phyloP scores from a whole-genome alignment of 495 filamentous ascomycete species.

The Schizothecium vesticola region DNA sequence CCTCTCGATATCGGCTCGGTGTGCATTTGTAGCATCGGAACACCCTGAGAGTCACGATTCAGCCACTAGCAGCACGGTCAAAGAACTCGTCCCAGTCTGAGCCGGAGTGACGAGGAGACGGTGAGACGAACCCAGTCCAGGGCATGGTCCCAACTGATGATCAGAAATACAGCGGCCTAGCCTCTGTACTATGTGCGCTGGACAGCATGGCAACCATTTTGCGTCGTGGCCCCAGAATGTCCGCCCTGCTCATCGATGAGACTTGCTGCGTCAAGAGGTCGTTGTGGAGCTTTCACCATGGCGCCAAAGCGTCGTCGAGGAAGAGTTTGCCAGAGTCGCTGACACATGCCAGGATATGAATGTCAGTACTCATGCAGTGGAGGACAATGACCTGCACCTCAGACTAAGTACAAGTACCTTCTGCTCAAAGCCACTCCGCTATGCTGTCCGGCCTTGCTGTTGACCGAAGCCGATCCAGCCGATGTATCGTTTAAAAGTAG shows the following conservation, averaged over 20 bases:
- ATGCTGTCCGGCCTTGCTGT: background rate
- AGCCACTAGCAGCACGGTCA: background rate
- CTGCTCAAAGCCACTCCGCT: background rate
- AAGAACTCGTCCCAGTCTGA: background rate
- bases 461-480: background rate
- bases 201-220: background rate
- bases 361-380: background rate
- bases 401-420: background rate
- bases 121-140: background rate
- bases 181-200: background rate
- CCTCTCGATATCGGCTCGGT: background rate
- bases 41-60: slow-evolving; percentile 1
- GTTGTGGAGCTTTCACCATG: background rate
- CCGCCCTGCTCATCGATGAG: background rate
- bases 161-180: background rate
- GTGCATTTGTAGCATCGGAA: background rate
- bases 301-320: background rate
- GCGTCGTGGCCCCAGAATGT: background rate
- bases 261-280: background rate
- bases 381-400: background rate
- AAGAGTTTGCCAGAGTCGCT: background rate
- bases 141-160: background rate
- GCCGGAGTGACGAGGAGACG: background rate
- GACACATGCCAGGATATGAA: background rate
- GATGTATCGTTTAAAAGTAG: background rate